Percentiles rank a stretch among this genome's conserved stretches.
These are phyloP conservation scores for Wickerhamiella lipophila DNA, from an alignment of 805 yeast species.

Conservation along the genomic window DNA sequence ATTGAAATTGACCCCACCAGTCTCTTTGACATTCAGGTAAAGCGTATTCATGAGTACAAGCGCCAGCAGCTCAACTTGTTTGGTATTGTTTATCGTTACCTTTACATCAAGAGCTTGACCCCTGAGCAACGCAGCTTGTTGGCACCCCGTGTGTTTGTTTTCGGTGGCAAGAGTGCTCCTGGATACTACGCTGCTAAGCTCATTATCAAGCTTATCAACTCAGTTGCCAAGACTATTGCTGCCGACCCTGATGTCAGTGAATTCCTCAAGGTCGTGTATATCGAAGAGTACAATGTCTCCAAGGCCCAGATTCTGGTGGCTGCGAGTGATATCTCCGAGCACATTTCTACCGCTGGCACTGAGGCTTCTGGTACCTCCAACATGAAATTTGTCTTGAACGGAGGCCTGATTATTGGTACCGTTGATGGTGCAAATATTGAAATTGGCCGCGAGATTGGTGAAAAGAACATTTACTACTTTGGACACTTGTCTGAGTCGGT, in stretches of 20 bases:
- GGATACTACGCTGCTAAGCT: slow-evolving; percentile 92
- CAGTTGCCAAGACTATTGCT: slow-evolving; percentile 71
- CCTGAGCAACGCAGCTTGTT: slow-evolving; percentile 48
- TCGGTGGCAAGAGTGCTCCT: slow-evolving; percentile 97
- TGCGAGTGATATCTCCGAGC: slow-evolving; percentile 83
- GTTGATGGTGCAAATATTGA: slow-evolving; percentile 97
- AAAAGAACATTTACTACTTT: slow-evolving; percentile 80
- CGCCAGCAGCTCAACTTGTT: slow-evolving; percentile 89
- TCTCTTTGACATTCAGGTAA: slow-evolving; percentile 82
- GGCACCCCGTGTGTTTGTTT: slow-evolving; percentile 63
- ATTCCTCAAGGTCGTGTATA: slow-evolving; percentile 70
- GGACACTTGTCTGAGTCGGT: slow-evolving; percentile 87
- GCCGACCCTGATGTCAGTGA: slow-evolving; percentile 62
- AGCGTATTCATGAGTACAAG: slow-evolving; percentile 90
- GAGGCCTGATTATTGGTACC: slow-evolving; percentile 88
- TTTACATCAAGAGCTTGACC: slow-evolving; percentile 57
- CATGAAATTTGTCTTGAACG: slow-evolving; percentile 90
- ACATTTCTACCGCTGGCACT: slow-evolving; percentile 93
- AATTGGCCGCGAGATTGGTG: slow-evolving; percentile 86
- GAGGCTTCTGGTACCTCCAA: slow-evolving; percentile 94
- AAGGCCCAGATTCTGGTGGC: slow-evolving; percentile 87
- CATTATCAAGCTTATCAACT: slow-evolving; percentile 71
- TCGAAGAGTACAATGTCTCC: slow-evolving; percentile 88
- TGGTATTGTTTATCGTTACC: slow-evolving; percentile 74
- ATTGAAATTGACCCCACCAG: slow-evolving; percentile 49